Evolutionary conservation across 306 rosid species (phyloP).

Genomic region (Rosa persica): DNA sequence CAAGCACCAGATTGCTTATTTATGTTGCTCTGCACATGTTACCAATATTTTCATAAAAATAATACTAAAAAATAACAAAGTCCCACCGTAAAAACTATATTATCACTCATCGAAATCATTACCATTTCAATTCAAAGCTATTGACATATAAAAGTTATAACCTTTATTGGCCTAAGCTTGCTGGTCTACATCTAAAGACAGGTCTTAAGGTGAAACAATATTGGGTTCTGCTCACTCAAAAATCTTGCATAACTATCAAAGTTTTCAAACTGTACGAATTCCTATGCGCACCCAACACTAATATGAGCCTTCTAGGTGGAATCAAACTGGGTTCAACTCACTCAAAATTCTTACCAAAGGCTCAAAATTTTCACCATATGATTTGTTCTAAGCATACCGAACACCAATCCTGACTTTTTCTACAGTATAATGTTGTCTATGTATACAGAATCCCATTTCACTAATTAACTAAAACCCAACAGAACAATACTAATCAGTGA

Average conservation of each 20-base stretch:
- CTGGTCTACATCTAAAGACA: slow-evolving; percentile 8
- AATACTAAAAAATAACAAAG: background rate
- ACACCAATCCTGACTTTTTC: background rate
- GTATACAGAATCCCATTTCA: background rate
- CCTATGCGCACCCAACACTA: background rate
- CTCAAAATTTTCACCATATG: background rate
- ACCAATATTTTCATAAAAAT: slow-evolving; percentile 16
- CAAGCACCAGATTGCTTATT: slow-evolving; percentile 42
- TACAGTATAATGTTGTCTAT: background rate
- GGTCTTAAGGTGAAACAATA: background rate
- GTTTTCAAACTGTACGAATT: background rate
- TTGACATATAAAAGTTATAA: background rate
- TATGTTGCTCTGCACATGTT: slow-evolving; percentile 56
- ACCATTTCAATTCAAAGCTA: background rate
- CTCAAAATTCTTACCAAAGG: background rate
- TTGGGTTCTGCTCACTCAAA: background rate
- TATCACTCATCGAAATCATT: background rate
- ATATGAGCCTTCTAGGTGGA: no score
- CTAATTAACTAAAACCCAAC: background rate
- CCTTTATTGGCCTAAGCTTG: background rate
- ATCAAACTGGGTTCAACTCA: background rate
- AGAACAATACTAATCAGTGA: background rate
- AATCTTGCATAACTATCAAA: background rate
- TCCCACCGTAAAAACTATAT: slow-evolving; percentile 5
- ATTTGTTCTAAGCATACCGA: background rate